A percentile compares a stretch with the other conserved stretches of the same genome.
Conservation (phyloP, 352 stramenopile genomes). For the Pythium insidiosum region DNA sequence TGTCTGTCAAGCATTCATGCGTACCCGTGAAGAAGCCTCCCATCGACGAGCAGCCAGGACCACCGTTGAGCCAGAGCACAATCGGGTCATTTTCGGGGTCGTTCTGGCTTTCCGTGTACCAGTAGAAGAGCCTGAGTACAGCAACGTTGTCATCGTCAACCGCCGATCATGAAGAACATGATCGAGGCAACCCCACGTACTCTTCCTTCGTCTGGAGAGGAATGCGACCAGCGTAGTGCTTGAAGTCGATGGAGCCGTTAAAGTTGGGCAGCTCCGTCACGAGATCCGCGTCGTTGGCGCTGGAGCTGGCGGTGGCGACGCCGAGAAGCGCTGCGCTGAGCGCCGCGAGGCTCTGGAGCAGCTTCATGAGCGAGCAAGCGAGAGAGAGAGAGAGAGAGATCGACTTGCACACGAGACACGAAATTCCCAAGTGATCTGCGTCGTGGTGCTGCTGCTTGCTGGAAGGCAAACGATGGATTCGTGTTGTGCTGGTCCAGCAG, state of each 20-base stretch:
- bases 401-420: background rate
- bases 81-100: conserved; percentile 50
- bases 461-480: background rate
- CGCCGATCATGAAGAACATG: no score
- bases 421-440: conserved; percentile 7
- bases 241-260: conserved; percentile 32
- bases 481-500: background rate
- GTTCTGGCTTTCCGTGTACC: conserved; percentile 66
- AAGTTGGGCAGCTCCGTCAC: conserved; percentile 45
- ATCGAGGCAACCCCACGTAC: no score
- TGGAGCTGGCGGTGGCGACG: conserved; percentile 1
- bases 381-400: no score
- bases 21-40: conserved; percentile 43
- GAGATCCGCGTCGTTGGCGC: conserved; percentile 36
- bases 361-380: no score
- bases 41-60: conserved; percentile 68
- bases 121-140: conserved; percentile 84
- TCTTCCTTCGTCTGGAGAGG: conserved; percentile 42
- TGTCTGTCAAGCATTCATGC: background rate
- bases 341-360: conserved; percentile 23
- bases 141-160: no score
- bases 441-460: background rate
- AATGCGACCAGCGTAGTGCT: conserved; percentile 63
- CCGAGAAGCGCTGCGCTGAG: conserved; percentile 17
- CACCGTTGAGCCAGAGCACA: conserved; percentile 78